phyloP scores from a whole-genome alignment of 805 yeast genomes.

The Wickerhamiella bombiphila region DNA sequence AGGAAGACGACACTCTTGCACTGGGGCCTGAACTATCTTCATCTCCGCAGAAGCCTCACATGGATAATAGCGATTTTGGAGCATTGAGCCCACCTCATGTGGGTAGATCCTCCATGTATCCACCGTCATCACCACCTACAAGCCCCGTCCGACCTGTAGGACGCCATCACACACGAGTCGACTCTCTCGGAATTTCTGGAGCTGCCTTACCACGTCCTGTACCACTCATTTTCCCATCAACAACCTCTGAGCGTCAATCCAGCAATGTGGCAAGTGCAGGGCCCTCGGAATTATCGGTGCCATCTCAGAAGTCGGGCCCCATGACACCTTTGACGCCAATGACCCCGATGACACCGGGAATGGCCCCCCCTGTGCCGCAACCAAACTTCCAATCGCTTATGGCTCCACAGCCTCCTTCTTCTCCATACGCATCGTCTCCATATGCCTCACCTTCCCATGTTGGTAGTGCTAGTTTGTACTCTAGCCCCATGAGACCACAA shows the following conservation, averaged over 20 bases:
- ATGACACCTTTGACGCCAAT: not conserved
- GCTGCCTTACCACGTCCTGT: not conserved
- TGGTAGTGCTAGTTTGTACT: too few species aligned
- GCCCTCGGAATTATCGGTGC: too few species aligned
- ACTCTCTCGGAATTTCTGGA: slow-evolving; percentile 12
- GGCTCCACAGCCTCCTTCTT: too few species aligned
- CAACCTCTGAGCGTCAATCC: not conserved
- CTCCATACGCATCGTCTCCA: too few species aligned
- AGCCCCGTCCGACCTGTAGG: slow-evolving; percentile 11
- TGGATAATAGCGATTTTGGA: not conserved
- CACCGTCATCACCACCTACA: slow-evolving; percentile 18
- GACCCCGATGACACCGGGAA: too few species aligned
- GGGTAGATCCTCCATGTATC: not conserved
- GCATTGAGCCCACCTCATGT: slow-evolving; percentile 2
- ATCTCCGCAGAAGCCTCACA: slow-evolving; percentile 3
- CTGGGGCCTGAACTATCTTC: not conserved
- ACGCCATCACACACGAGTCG: slow-evolving; percentile 5
- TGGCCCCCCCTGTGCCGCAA: too few species aligned
- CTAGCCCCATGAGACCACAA: too few species aligned
- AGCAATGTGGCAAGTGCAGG: too few species aligned
- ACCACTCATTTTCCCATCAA: not conserved
- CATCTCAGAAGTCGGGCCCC: not conserved
- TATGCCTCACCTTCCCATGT: too few species aligned
- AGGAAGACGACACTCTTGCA: not conserved
- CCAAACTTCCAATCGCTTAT: too few species aligned